Evolutionary conservation across 257 asterid genomes (phyloP), one percentile per base, ranked within the genome.

Genomic region (Plantago major): DNA sequence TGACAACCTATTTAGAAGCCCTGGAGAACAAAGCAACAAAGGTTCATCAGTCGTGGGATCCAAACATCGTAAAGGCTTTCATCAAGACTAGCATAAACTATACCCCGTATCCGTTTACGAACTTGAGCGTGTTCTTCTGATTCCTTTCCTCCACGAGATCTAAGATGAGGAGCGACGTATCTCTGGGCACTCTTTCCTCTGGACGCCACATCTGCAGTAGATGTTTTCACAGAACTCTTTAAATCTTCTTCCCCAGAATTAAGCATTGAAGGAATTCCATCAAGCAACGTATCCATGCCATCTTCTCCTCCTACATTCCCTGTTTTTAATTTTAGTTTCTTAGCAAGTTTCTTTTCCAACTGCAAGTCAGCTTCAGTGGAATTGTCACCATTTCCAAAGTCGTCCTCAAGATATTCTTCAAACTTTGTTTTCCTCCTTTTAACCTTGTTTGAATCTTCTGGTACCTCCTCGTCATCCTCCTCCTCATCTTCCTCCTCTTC

Each of bases 1-100:
- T 22, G 97, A 86, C 55, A 89, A 72, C 91, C 85, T 81, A 70
- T 86, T 86, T 12, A 93, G 73, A 58, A 89, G 89, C 63, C 99
- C 99, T 93, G 80, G 58, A 69, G 54, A 75, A 60, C 59, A 61
- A 26, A 53, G 15, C 16, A 11, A 26, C 10, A n/a, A 53, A 53
- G n/a, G 42, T 53, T 16, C 10, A 28, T 53, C 33, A 53, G 14
- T 22, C 13, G 1, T 53, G 11, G 9, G 58, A 53, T 15, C 40
- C 9, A 5, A 46, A 62, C 45, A 67, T 47, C 47, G 62, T 51
- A 43, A 59, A 54, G 65, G 51, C 53, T 62, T n/a, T 30, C 56
- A 44, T 22, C 44, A 51, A 55, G 64, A 60, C 46, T 53, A 6
- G 58, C 26, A 59, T 58, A 60, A 61, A 61, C 38, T 69, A 49